Percentiles rank a stretch among this genome's conserved stretches.
Conservation (phyloP, 306 rosid genomes). For the Quercus suber region DNA sequence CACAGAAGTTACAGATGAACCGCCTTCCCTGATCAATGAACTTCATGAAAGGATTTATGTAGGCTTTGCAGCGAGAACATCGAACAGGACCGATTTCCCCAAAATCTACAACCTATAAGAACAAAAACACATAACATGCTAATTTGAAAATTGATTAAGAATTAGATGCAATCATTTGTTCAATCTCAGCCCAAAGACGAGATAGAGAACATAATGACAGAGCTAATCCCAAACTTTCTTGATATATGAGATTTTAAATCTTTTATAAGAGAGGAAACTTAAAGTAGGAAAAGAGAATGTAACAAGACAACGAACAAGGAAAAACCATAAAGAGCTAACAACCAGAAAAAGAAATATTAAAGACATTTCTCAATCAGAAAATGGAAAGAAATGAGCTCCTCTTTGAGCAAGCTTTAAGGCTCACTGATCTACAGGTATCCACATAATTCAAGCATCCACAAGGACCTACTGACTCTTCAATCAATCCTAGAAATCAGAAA, state of each 20-base stretch:
- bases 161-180: neutral
- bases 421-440: neutral
- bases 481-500: neutral
- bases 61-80: slow-evolving; percentile 97
- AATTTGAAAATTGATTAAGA: neutral
- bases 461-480: neutral
- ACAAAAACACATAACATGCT: slow-evolving; percentile 1
- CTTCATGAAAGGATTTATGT: slow-evolving; percentile 96
- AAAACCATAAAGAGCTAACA: neutral
- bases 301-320: too few relatives aligned
- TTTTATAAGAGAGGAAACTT: neutral
- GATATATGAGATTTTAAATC: neutral
- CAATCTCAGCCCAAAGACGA: neutral
- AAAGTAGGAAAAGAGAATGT: neutral
- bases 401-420: neutral
- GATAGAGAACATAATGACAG: neutral
- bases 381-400: neutral
- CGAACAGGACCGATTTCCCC: slow-evolving; percentile 99
- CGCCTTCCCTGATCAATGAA: slow-evolving; percentile 95
- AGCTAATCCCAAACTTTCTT: neutral
- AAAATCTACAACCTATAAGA: slow-evolving; percentile 85
- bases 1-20: slow-evolving; percentile 94
- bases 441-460: neutral
- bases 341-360: neutral
- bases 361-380: neutral